Evolutionary conservation across 2,329 filamentous ascomycete species (phyloP), one percentile per base, ranked within the genome.

Genomic region (Pseudogymnoascus pannorum): DNA sequence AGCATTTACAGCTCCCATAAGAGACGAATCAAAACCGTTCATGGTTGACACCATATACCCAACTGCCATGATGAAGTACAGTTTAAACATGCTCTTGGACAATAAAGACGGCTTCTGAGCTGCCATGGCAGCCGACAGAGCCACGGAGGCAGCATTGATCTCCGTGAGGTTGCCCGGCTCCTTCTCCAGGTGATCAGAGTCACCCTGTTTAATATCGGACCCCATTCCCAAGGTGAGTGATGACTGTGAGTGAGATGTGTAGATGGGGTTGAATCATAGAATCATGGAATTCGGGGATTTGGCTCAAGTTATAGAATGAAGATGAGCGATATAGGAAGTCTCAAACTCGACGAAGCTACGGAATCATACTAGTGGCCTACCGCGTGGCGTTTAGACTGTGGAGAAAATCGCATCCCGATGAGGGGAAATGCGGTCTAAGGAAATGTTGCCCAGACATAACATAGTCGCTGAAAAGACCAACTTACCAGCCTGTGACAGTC

Each of bases 1-100:
- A 54, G 79, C 79, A 63, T 82, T 82, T n/a, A 35, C 11, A n/a
- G 24, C 20, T 16, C 58, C 26, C 26, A 58, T 36, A 18, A 26
- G 18, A 40, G 31, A 64, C 61, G 36, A 66, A 72, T 70, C 70
- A 64, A 81, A 85, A 26, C 82, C 82, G 69, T 83, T 83, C 76
- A 80, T 78, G 7, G 79, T 82, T 22, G 78, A 79, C 63, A 76
- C 72, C 11, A 77, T 66, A 62, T 76, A 77, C 14, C 74, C 72
- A 58, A 76, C 64, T 2, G 64, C 68, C 73, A 76, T 75, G 65
- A 76, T 75, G 2, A 70, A 61, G 65, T 75, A 76, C 8, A 76
- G 65, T 2, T 59, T 59, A 8, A 76, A 60, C 73, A 75, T 76
- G 64, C 67, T 70, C 7, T 63, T 62, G 1, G 72, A 74, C 63